Base-by-base conservation (phyloP, 2,329 filamentous ascomycete species). In the Macroventuria anomochaeta region DNA sequence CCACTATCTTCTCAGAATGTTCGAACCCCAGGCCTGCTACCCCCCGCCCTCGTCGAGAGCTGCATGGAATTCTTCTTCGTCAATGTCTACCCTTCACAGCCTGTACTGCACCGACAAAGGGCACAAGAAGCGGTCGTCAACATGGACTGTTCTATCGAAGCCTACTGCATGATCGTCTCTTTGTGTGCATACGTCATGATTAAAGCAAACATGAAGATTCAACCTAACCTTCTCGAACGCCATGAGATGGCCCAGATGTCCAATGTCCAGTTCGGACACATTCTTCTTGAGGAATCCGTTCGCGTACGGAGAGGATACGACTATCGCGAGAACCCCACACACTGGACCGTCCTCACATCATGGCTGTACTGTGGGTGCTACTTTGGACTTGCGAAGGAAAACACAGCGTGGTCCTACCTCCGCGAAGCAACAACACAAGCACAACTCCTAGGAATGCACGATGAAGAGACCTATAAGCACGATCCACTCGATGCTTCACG, bases 1-100 rank as follows among this genome's bases (percentile, higher is more conserved):
- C 68, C 71, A 69, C 73, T 75, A 59, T 69, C 71, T 70, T 66
- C 77, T 63, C 73, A 75, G 64, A 73, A 77, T 66, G 69, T 80
- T 61, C 74, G 79, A 65, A 77, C 79, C 59, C 72, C 78, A 57
- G 72, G 80, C 58, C 70, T 86, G 72, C 62, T 81, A 67, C 69
- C 78, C 69, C 69, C 77, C 75, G 67, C 80, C 75, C 59, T 85
- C 75, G 69, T 83, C 65, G 71, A 79, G 36, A 72, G 71, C 46
- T 86, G 84, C 65, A 76, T 87, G 53, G 83, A 87, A 37, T 83
- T 84, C 58, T 88, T 84, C 73, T 84, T 86, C 71, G 76, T 79
- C 61, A 79, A 86, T 66, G 80, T 87, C 46, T 87, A 87, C 59
- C 83, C 84, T n/a, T 84, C 84, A 46, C 84, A 86, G 76, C 85